A percentile compares a stretch with the other conserved stretches of the same genome.
These are phyloP conservation scores for Acanthamoeba healyi DNA, from an alignment of 208 protist genomes.

Conservation along the genomic window DNA sequence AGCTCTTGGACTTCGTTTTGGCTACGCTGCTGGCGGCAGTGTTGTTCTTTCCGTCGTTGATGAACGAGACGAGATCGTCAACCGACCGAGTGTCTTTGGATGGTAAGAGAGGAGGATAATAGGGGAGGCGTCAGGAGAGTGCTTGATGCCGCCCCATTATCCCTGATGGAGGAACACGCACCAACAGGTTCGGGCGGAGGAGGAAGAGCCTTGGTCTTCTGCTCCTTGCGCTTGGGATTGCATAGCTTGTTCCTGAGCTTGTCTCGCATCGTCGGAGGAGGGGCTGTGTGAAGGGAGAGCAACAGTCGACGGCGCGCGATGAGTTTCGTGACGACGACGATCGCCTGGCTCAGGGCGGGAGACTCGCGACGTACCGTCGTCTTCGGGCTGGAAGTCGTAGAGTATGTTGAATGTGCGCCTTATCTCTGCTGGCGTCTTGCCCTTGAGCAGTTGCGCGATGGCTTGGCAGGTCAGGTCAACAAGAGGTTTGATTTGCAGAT, in stretches of 20 bases:
- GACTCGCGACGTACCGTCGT: conserved; percentile 26
- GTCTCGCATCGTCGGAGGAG: conserved; percentile 64
- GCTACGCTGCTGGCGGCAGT: background rate
- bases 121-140: background rate
- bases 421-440: conserved; percentile 71
- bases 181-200: background rate
- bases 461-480: conserved; percentile 73
- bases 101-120: background rate
- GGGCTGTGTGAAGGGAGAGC: conserved; percentile 35
- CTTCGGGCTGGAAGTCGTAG: conserved; percentile 68
- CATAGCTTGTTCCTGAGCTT: conserved; percentile 69
- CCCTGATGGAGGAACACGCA: background rate
- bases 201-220: background rate
- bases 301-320: background rate
- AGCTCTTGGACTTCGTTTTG: background rate
- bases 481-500: conserved; percentile 72
- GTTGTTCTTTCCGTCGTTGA: conserved; percentile 29
- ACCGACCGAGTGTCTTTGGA: conserved; percentile 62
- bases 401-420: conserved; percentile 74
- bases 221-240: conserved; percentile 65
- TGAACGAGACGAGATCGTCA: conserved; percentile 56
- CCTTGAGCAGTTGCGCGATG: conserved; percentile 72
- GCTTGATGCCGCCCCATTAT: background rate
- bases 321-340: background rate
- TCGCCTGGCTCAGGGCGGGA: no score